Evolutionary conservation across 192 early-diverging fungal species (phyloP), one percentile per base, ranked within the genome.

Genomic region (Phlyctochytrium arcticum): DNA sequence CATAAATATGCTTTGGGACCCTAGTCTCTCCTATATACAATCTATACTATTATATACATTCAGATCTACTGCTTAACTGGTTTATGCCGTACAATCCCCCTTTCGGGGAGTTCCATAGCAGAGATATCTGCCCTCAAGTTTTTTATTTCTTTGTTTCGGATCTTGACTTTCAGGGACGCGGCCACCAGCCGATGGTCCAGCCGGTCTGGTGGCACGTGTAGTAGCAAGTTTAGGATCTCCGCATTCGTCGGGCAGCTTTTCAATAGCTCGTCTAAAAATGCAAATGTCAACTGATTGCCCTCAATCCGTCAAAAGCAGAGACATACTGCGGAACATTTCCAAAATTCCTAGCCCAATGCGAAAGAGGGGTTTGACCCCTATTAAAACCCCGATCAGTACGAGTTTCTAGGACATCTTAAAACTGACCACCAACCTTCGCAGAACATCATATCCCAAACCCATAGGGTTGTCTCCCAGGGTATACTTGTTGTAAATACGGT

Each of bases 371-470:
- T 98, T 96, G 48, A 86, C 77, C 0, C 91, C 89, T 76, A 72
- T 54, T 10, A 42, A 60, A 51, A 19, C n/a, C 37, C 15, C 15
- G 3, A 23, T 47, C 9, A 30, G n/a, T 31, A 51, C 35, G 34
- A 21, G 7, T 7, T 51, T 24, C 49, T 51, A 9, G 24, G 12
- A 24, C 8, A 26, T 9, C 19, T 9, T 56, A 56, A 56, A 56
- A 6, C 27, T 30, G 21, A 4, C 26, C 23, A 72, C 60, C 50
- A 64, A 63, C 87, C 90, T 73, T 92, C 89, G 67, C 79, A 89
- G 53, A 88, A 83, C 54, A 98, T 91, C 71, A 92, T 88, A 75
- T 98, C 95, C 93, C 93, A 96, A 30, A 98, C 85, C 12, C 92
- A 76, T 36, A 98, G 74, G 2, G 90, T 92, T 2, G 92, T 82